These are phyloP conservation scores for Jatropha multifida DNA, from an alignment of 441 rosid species.

Conservation along the genomic window DNA sequence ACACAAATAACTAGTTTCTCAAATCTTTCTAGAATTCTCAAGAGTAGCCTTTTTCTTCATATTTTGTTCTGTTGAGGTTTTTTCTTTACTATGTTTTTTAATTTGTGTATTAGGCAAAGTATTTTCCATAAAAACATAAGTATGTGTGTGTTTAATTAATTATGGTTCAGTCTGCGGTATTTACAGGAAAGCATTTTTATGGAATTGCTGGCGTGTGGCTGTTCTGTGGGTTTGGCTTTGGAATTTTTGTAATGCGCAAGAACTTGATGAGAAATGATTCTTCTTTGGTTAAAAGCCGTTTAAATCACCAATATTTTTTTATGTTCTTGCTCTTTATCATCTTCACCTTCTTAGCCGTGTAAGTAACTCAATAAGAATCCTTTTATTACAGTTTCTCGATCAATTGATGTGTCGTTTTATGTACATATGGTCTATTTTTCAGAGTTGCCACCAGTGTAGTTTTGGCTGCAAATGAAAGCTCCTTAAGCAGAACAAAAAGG, in stretches of 20 bases:
- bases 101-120: too few species aligned
- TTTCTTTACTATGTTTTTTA: too few species aligned
- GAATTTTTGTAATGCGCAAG: constrained; percentile 26
- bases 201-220: constrained; percentile 52
- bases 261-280: constrained; percentile 5
- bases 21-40: too few species aligned
- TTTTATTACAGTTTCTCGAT: not conserved
- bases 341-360: constrained; percentile 51
- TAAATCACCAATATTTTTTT: constrained; percentile 31
- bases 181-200: constrained; percentile 66
- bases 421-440: not conserved
- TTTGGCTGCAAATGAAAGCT: constrained; percentile 40
- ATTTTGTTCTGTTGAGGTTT: too few species aligned
- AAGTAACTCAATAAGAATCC: constrained; percentile 18
- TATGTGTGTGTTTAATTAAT: constrained; percentile 15
- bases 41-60: too few species aligned
- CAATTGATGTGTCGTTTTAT: too few species aligned
- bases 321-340: constrained; percentile 38
- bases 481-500: constrained; percentile 34
- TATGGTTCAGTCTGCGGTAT: constrained; percentile 63
- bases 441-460: constrained; percentile 46
- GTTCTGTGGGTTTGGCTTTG: constrained; percentile 45
- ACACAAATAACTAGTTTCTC: too few species aligned
- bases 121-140: not conserved
- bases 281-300: constrained; percentile 11